These are phyloP conservation scores for Trypanosoma cruzi DNA, from an alignment of 208 protist species.

Conservation along the genomic window DNA sequence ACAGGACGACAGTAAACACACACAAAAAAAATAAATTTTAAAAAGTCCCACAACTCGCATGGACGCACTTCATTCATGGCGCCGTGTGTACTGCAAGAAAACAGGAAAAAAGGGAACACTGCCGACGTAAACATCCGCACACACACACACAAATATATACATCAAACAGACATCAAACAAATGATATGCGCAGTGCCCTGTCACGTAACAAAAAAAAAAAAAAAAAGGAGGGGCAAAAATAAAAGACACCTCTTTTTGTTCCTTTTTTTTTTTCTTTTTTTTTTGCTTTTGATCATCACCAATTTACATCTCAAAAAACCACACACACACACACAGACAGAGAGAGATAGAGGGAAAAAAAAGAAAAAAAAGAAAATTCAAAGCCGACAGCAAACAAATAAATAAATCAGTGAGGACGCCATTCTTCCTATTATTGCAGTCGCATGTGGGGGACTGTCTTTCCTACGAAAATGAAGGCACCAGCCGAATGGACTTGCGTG, in stretches of 20 bases:
- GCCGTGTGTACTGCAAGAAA: neutral
- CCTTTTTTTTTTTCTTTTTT: conserved; percentile 5
- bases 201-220: too few relatives aligned
- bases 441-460: too few relatives aligned
- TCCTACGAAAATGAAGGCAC: neutral
- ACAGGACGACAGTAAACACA: too few relatives aligned
- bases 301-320: neutral
- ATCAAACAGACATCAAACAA: neutral
- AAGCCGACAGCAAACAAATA: conserved; percentile 15
- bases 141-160: neutral
- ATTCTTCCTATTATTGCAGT: too few relatives aligned
- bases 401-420: conserved; percentile 18
- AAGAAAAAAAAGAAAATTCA: conserved; percentile 11
- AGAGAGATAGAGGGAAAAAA: neutral
- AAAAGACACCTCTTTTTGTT: neutral
- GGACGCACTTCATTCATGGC: too few relatives aligned
- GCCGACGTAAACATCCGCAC: neutral
- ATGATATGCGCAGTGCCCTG: neutral
- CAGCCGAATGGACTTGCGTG: neutral
- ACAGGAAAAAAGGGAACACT: neutral
- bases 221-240: neutral
- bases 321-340: neutral
- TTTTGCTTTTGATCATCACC: neutral
- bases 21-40: too few relatives aligned
- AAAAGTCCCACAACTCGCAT: too few relatives aligned